These are phyloP conservation scores for Fusarium acutatum DNA, from an alignment of 2,329 filamentous ascomycete genomes.

Conservation along the genomic window DNA sequence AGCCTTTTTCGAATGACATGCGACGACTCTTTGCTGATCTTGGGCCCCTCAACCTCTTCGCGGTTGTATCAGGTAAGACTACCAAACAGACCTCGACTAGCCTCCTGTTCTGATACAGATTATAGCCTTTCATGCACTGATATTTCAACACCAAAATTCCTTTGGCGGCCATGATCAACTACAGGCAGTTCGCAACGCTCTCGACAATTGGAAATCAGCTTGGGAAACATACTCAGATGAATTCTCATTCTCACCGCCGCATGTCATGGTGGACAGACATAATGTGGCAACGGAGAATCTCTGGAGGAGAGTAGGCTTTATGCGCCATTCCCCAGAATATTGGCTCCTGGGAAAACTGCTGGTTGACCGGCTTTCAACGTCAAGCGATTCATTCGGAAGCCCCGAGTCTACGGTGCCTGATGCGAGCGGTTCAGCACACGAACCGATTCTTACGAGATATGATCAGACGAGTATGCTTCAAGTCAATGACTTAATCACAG, in stretches of 20 bases:
- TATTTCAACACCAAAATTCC: neutral
- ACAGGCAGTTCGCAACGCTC: neutral
- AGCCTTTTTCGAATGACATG: neutral
- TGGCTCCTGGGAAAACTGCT: neutral
- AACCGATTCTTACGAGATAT: neutral
- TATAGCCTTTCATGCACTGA: neutral
- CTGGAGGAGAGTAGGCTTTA: neutral
- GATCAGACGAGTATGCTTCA: conserved; percentile 11
- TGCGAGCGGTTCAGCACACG: neutral
- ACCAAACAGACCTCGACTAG: rapidly evolving
- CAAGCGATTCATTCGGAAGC: neutral
- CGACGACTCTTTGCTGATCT: neutral
- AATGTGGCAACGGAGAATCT: neutral
- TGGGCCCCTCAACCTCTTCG: neutral
- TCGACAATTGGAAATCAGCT: neutral
- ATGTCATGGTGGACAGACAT: neutral
- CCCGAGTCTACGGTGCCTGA: neutral
- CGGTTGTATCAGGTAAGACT: neutral
- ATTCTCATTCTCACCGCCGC: neutral
- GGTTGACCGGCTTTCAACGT: neutral
- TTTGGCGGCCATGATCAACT: neutral
- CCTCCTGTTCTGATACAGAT: neutral
- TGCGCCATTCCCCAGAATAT: neutral
- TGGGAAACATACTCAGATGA: neutral
- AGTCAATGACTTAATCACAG: neutral